Evolutionary conservation across 2,329 filamentous ascomycete genomes (phyloP).

Genomic region (Penicillium glabrum): DNA sequence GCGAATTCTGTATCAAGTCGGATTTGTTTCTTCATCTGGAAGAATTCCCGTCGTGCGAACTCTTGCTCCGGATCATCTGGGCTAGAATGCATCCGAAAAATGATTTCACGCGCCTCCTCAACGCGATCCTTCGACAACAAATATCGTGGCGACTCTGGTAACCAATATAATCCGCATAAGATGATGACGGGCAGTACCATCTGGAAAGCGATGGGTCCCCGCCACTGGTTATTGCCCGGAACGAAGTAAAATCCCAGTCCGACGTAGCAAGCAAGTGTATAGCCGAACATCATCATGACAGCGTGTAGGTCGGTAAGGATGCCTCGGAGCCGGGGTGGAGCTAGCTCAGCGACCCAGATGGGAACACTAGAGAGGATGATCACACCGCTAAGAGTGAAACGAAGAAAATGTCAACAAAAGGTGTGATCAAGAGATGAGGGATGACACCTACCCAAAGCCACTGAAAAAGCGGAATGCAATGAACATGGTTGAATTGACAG

Average conservation of each 20-base stretch:
- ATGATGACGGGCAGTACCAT: not conserved
- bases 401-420: not conserved
- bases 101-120: not conserved
- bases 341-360: not conserved
- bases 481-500: not conserved
- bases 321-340: not conserved
- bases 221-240: not conserved
- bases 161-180: not conserved
- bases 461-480: not conserved
- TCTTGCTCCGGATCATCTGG: not conserved
- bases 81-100: not conserved
- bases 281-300: not conserved
- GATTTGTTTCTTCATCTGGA: not conserved
- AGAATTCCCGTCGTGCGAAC: not conserved
- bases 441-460: not conserved
- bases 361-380: not conserved
- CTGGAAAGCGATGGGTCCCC: not conserved
- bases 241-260: not conserved
- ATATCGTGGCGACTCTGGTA: not conserved
- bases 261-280: not conserved
- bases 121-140: not conserved
- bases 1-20: not conserved
- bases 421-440: not conserved
- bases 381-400: not conserved
- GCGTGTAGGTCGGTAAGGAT: not conserved